These are phyloP conservation scores for Delitschia confertaspora DNA, from an alignment of 495 filamentous ascomycete genomes.

Conservation along the genomic window DNA sequence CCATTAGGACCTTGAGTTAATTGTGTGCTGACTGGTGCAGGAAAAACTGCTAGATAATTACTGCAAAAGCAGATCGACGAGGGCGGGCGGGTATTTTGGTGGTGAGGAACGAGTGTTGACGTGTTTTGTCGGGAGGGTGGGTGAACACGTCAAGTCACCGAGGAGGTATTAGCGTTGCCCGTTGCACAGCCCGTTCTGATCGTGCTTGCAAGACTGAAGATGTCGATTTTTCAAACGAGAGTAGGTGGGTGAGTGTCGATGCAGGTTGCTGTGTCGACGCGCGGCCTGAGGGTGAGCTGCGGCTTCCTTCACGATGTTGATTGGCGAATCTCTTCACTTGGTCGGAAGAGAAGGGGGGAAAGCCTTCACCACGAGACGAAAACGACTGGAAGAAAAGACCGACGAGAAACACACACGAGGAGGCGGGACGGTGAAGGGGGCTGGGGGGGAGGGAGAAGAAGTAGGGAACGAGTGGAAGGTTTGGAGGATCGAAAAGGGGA, in stretches of 20 bases:
- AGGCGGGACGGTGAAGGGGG: too few relatives aligned
- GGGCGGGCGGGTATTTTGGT: slow-evolving; percentile 8
- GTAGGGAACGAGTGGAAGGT: slow-evolving; percentile 8
- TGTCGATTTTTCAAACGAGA: slow-evolving; percentile 8
- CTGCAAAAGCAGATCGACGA: slow-evolving; percentile 1
- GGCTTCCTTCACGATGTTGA: slow-evolving; percentile 1
- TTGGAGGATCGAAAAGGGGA: slow-evolving; percentile 5
- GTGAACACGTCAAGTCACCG: slow-evolving; percentile 3
- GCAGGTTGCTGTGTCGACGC: slow-evolving; percentile 19
- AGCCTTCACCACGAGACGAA: slow-evolving; percentile 1
- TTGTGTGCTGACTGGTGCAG: slow-evolving; percentile 5
- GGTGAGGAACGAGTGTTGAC: slow-evolving; percentile 19
- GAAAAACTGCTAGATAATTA: slow-evolving; percentile 6
- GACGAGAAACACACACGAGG: background rate
- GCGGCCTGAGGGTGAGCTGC: slow-evolving; percentile 1
- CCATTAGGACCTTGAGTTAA: slow-evolving; percentile 26
- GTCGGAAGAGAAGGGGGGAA: too few relatives aligned
- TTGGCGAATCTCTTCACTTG: slow-evolving; percentile 9
- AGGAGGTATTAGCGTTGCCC: background rate
- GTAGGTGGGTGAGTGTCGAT: slow-evolving; percentile 10
- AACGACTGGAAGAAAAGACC: background rate
- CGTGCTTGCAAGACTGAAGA: slow-evolving; percentile 9
- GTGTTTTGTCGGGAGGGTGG: slow-evolving; percentile 4
- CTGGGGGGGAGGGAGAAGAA: slow-evolving; percentile 1
- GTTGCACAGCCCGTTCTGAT: slow-evolving; percentile 11